Evolutionary conservation across 164 flowering plant species (phyloP).

Genomic region (Magnolia officinalis): DNA sequence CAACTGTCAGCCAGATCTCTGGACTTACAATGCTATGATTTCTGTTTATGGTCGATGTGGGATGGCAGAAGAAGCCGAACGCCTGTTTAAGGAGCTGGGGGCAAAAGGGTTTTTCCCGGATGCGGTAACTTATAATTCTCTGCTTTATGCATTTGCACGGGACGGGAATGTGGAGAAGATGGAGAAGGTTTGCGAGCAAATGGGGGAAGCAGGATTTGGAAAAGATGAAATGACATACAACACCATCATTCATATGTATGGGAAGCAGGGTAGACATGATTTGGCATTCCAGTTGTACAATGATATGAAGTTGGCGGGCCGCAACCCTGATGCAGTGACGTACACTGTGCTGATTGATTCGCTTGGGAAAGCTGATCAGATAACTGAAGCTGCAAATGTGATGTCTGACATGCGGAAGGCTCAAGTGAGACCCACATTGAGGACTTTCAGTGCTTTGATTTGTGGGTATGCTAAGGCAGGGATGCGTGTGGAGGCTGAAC

Average conservation of each 20-base stretch:
- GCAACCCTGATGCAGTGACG: slow-evolving; percentile 80
- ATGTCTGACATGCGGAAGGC: slow-evolving; percentile 84
- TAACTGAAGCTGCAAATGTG: slow-evolving; percentile 64
- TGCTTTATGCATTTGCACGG: slow-evolving; percentile 87
- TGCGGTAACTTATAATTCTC: slow-evolving; percentile 89
- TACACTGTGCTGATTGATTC: slow-evolving; percentile 88
- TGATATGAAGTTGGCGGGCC: slow-evolving; percentile 64
- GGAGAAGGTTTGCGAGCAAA: slow-evolving; percentile 54
- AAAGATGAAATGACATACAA: slow-evolving; percentile 89
- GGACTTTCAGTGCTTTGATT: slow-evolving; percentile 85
- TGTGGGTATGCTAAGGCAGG: slow-evolving; percentile 94
- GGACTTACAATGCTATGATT: slow-evolving; percentile 98
- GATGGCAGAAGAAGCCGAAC: slow-evolving; percentile 55
- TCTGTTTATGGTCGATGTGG: slow-evolving; percentile 92
- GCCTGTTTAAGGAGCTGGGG: slow-evolving; percentile 62
- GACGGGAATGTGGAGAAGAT: slow-evolving; percentile 75
- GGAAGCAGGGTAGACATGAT: slow-evolving; percentile 81
- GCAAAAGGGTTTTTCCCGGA: slow-evolving; percentile 73
- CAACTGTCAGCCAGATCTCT: slow-evolving; percentile 77
- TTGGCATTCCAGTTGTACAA: slow-evolving; percentile 60
- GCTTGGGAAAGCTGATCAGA: slow-evolving; percentile 76
- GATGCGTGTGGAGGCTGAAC: slow-evolving; percentile 62
- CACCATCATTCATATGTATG: slow-evolving; percentile 92
- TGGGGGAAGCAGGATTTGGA: slow-evolving; percentile 69
- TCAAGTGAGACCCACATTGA: slow-evolving; percentile 73